Conservation (phyloP, 208 protist genomes). For the Lotmaria passim region DNA sequence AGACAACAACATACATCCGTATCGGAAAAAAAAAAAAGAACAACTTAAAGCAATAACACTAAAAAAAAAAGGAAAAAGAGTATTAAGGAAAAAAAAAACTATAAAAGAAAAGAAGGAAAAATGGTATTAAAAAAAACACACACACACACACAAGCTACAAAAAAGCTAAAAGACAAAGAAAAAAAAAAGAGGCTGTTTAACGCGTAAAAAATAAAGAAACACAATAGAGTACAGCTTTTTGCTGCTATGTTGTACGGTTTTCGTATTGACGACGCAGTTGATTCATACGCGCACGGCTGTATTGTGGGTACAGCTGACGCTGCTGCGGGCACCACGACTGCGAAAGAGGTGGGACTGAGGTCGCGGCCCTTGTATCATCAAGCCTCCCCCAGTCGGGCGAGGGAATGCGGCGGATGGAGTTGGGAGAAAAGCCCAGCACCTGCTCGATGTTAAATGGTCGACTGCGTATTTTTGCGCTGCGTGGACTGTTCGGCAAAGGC, state of each 20-base stretch:
- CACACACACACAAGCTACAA: not conserved
- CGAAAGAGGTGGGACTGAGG: too few relatives aligned
- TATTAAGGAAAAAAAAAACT: not conserved
- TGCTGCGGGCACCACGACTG: too few relatives aligned
- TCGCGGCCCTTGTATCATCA: not conserved
- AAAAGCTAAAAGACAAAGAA: constrained; percentile 1
- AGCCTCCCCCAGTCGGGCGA: constrained; percentile 6
- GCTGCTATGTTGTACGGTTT: constrained; percentile 1
- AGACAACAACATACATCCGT: not conserved
- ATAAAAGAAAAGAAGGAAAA: not conserved
- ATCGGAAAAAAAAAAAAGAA: constrained; percentile 15
- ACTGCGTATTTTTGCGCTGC: not conserved
- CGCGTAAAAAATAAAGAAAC: constrained; percentile 13
- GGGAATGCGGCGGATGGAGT: not conserved
- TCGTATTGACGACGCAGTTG: not conserved
- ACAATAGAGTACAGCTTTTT: not conserved
- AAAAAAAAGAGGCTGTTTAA: not conserved
- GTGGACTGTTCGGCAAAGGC: not conserved
- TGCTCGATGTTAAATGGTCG: not conserved
- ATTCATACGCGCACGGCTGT: not conserved
- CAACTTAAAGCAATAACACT: not conserved
- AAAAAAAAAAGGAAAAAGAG: constrained; percentile 2
- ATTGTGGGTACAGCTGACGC: too few relatives aligned
- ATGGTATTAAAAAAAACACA: not conserved
- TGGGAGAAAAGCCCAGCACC: not conserved